Evolutionary conservation across 768 basidiomycete genomes (phyloP).

Genomic region (Hygrophorus russula): DNA sequence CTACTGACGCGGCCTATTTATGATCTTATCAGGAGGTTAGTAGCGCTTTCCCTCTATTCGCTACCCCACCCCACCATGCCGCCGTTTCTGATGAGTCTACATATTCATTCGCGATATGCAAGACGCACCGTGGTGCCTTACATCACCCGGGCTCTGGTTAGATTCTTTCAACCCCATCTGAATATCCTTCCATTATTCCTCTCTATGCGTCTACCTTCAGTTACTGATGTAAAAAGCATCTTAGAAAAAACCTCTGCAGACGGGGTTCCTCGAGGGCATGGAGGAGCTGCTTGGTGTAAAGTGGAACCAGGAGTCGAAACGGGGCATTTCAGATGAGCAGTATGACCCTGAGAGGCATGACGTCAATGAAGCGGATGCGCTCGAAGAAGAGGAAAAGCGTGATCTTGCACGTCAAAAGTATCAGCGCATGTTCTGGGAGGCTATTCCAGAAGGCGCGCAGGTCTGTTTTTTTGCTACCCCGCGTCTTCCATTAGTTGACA

Average conservation of each 20-base stretch:
- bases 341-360: slow-evolving; percentile 18
- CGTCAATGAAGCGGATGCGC: slow-evolving; percentile 47
- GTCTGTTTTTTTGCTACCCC: slow-evolving; percentile 24
- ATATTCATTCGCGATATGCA: slow-evolving; percentile 61
- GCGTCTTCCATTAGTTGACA: neutral
- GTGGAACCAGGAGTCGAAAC: slow-evolving; percentile 7
- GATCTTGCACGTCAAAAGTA: slow-evolving; percentile 52
- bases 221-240: slow-evolving; percentile 2
- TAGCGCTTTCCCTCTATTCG: too few species aligned
- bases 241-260: slow-evolving; percentile 61
- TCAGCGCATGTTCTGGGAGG: slow-evolving; percentile 71
- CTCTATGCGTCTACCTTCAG: too few species aligned
- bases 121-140: slow-evolving; percentile 52
- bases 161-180: slow-evolving; percentile 66
- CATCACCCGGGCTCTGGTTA: slow-evolving; percentile 51
- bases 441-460: slow-evolving; percentile 53
- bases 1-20: neutral
- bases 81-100: slow-evolving; percentile 36
- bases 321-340: slow-evolving; percentile 7
- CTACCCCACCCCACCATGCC: neutral
- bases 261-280: slow-evolving; percentile 74
- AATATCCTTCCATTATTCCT: slow-evolving; percentile 15
- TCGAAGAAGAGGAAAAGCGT: slow-evolving; percentile 45
- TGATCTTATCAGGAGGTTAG: slow-evolving; percentile 26
- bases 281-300: slow-evolving; percentile 62